These are phyloP conservation scores for Tylopilus balloui DNA, from an alignment of 768 basidiomycete genomes.

Conservation along the genomic window DNA sequence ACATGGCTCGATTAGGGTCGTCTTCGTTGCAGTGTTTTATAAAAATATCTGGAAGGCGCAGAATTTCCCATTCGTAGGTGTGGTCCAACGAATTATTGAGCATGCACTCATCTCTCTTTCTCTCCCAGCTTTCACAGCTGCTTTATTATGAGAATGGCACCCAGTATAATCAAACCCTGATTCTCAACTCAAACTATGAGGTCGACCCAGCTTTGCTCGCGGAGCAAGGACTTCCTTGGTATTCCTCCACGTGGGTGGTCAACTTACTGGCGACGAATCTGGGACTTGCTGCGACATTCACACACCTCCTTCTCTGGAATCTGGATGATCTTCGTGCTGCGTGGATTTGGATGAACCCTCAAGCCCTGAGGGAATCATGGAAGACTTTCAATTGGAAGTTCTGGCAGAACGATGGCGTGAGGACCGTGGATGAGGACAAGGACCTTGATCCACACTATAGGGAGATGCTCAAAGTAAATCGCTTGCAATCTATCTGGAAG, in stretches of 20 bases:
- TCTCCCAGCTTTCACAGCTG: slow-evolving; percentile 40
- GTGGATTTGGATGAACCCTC: slow-evolving; percentile 43
- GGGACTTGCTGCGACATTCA: slow-evolving; percentile 45
- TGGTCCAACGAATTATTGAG: slow-evolving; percentile 24
- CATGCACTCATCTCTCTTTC: background rate
- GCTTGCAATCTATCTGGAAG: slow-evolving; percentile 14
- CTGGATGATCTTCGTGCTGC: slow-evolving; percentile 43
- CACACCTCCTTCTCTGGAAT: slow-evolving; percentile 52
- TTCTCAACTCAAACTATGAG: slow-evolving; percentile 49
- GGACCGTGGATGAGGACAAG: slow-evolving; percentile 31
- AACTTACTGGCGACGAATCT: slow-evolving; percentile 17
- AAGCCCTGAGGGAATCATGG: slow-evolving; percentile 25
- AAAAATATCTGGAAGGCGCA: slow-evolving; percentile 55
- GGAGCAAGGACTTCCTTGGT: slow-evolving; percentile 32
- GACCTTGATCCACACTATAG: slow-evolving; percentile 51
- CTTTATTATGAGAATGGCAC: slow-evolving; percentile 52
- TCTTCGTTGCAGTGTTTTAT: slow-evolving; percentile 38
- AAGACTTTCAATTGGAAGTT: slow-evolving; percentile 34
- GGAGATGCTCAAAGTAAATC: slow-evolving; percentile 42
- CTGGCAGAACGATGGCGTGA: slow-evolving; percentile 26
- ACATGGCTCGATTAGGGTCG: slow-evolving; percentile 26
- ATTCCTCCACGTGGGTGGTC: slow-evolving; percentile 24
- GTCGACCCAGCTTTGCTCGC: slow-evolving; percentile 35
- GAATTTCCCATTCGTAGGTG: slow-evolving; percentile 52
- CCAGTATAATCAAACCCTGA: slow-evolving; percentile 47